Evolutionary conservation across 306 rosid species (phyloP), one percentile per base, ranked within the genome.

Genomic region (Dryas drummondii): DNA sequence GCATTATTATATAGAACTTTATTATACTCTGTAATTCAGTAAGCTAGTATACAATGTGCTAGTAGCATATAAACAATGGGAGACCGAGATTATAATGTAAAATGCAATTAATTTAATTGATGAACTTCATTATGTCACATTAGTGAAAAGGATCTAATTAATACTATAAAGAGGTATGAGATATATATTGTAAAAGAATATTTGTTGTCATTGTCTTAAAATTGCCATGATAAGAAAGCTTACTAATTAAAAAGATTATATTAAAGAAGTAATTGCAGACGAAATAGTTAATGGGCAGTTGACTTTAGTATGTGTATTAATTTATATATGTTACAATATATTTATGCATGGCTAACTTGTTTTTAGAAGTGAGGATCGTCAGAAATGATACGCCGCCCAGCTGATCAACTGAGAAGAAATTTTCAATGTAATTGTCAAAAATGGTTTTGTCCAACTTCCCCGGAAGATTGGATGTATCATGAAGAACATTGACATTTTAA

Each of bases 171-270:
- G 37, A 27, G 37, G 37, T 1, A 27, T 27, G 37, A 27, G 59
- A 54, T 54, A 67, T 9, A 47, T 46, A 46, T 11, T 67, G 54
- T 48, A 22, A 17, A 49, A 67, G 41, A 67, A 67, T 48, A 67
- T 26, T 67, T 48, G n/a, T 1, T 67, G 22, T 67, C 57, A 48
- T 19, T 48, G 19, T 67, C 57, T 67, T 48, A 46, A 27, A 27
- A 14, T 46, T 13, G 37, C 13, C 40, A 67, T 27, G 71, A 47
- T 66, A 17, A 66, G 71, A 22, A 67, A 67, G 56, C 19, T 27
- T 27, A 27, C 37, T 27, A 27, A 27, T 27, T 27, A 27, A 27
- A 27, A 27, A 48, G 26, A 26, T 32, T 27, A 32, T 32, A 26
- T 48, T 67, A 13, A 67, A 48, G 12, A 5, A 32, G 17, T 32